A percentile compares a stretch with the other conserved stretches of the same genome.
phyloP scores from a whole-genome alignment of 169 alveolate genomes.

The Neospora caninum region DNA sequence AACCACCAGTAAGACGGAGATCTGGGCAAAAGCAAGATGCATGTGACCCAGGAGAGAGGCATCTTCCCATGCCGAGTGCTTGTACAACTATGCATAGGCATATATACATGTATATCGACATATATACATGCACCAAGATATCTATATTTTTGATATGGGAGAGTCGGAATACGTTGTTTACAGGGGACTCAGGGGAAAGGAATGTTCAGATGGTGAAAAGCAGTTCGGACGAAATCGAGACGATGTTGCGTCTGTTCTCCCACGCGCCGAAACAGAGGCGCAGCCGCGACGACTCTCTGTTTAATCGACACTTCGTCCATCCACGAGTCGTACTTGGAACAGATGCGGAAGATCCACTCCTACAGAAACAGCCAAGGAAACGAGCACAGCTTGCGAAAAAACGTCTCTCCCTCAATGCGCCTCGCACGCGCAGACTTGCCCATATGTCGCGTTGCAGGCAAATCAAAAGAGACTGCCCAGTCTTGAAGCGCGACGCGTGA shows the following conservation, averaged over 20 bases:
- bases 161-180: no score
- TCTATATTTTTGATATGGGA: not conserved
- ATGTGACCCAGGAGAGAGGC: no score
- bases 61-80: not conserved
- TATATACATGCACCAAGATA: not conserved
- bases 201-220: not conserved
- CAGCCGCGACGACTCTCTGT: slow-evolving; percentile 11
- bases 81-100: not conserved
- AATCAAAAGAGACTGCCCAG: no score
- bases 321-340: slow-evolving; percentile 13
- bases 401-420: not conserved
- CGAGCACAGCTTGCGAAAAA: not conserved
- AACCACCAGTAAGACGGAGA: no score
- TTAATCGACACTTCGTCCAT: slow-evolving; percentile 29
- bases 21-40: no score
- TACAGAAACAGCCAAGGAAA: not conserved
- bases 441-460: no score
- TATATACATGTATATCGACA: not conserved
- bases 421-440: not conserved
- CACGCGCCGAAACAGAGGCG: slow-evolving; percentile 23
- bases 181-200: not conserved
- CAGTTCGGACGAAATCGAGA: not conserved
- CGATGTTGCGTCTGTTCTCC: slow-evolving; percentile 26
- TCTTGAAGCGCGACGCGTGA: not conserved
- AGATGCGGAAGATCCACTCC: slow-evolving; percentile 41